Base-by-base conservation (phyloP, 257 asterid genomes). In the Gardenia jasminoides region DNA sequence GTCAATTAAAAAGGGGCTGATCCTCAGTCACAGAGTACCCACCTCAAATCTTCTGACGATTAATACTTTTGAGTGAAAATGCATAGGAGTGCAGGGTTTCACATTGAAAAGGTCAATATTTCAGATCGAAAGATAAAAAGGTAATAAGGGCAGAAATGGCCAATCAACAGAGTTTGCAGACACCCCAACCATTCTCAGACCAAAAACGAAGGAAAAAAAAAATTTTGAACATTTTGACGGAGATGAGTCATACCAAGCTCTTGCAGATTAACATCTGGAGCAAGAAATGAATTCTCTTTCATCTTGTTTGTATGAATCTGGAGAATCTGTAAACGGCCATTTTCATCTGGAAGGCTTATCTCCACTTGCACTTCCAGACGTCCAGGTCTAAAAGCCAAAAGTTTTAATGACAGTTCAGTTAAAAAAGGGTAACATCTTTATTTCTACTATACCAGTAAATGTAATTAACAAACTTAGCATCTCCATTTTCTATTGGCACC, bases 311-410 rank as follows among this genome's bases (percentile, higher is more conserved):
- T 95, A 87, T 95, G 99, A 80, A 95, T 95, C 85, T 95, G 97
- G 79, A 96, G 98, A 82, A 95, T 96, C 87, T 96, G 99, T 70
- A 96, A 70, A 74, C 99, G 98, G 44, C 99, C 99, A 87, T 89
- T 92, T 88, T 96, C 99, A 85, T 96, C 98, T 67, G 99, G 99
- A 87, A 96, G 98, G 88, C 95, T 93, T 83, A 96, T 96, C 92
- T 96, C 99, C 83, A 96, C 97, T 92, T 90, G 98, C 84, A 96
- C 98, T 87, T 96, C 99, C 80, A 96, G 88, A 77, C 99, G 98
- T 64, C 99, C 98, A 82, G 98, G 98, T 90, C 99, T 96, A 84
- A 83, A 79, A 86, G 46, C 76, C 82, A 83, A 66, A 67, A 72
- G 76, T 69, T 28, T 73, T 12, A 78, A 73, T 67, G 59, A 78